Conservation (phyloP, 768 basidiomycete genomes). For the Termitomyces sp. region DNA sequence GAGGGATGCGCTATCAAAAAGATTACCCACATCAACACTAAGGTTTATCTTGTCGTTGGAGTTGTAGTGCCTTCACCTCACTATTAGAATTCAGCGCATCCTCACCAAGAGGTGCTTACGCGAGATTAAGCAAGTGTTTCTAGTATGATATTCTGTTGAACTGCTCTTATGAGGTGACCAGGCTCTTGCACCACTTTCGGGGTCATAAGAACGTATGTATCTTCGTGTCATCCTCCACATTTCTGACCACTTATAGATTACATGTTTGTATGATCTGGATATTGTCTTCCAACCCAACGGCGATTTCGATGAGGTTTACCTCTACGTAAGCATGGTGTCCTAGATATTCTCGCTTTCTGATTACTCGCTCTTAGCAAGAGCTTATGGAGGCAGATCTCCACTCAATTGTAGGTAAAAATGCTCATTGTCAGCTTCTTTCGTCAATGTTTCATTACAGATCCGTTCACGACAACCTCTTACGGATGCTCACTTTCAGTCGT, state of each 20-base stretch:
- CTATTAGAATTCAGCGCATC: constrained; percentile 57
- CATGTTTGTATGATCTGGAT: constrained; percentile 97
- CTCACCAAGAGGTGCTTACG: constrained; percentile 94
- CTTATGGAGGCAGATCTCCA: constrained; percentile 99
- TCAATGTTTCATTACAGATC: constrained; percentile 41
- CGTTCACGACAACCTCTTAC: constrained; percentile 85
- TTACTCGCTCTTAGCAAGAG: constrained; percentile 66
- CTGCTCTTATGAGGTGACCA: constrained; percentile 23
- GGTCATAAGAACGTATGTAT: constrained; percentile 92
- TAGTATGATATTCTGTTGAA: not conserved
- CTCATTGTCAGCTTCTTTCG: not conserved
- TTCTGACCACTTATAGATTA: constrained; percentile 58
- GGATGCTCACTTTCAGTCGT: constrained; percentile 91
- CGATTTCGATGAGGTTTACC: constrained; percentile 97
- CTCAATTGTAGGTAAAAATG: constrained; percentile 70
- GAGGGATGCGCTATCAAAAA: constrained; percentile 95
- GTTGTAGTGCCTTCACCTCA: not conserved
- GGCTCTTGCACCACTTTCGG: constrained; percentile 94
- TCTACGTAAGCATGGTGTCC: constrained; percentile 56
- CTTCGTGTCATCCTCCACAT: not conserved
- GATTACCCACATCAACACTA: constrained; percentile 91
- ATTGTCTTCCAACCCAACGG: constrained; percentile 90
- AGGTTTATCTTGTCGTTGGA: constrained; percentile 35
- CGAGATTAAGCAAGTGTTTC: constrained; percentile 73
- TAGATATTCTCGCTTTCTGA: not conserved